phyloP scores from a whole-genome alignment of 2,329 filamentous ascomycete species.

The Botrytis medusae region DNA sequence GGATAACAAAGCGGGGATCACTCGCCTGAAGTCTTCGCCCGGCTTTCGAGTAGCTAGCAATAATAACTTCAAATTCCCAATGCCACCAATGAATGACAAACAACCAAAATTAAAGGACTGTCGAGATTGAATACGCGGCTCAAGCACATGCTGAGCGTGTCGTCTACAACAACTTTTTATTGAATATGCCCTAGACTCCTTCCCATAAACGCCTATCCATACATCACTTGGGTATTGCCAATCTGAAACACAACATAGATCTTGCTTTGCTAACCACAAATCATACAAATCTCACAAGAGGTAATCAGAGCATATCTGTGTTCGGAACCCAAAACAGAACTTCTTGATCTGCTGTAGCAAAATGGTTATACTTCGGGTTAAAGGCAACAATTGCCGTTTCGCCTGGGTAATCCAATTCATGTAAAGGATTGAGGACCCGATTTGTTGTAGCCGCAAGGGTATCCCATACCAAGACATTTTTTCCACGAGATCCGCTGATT shows the following conservation, averaged over 20 bases:
- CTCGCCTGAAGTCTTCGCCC: too few species aligned
- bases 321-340: constrained; percentile 77
- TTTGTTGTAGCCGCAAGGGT: constrained; percentile 57
- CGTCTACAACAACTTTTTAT: neutral
- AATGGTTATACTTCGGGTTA: constrained; percentile 88
- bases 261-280: neutral
- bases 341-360: constrained; percentile 87
- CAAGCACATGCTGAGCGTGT: neutral
- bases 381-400: constrained; percentile 76
- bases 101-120: neutral
- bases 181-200: constrained; percentile 7
- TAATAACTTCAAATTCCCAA: neutral
- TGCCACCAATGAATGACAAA: neutral
- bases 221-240: constrained; percentile 23
- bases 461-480: constrained; percentile 86
- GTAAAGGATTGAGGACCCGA: constrained; percentile 62
- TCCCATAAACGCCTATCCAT: constrained; percentile 15
- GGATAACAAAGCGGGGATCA: neutral
- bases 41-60: neutral
- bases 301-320: constrained; percentile 41
- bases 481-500: constrained; percentile 69
- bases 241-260: constrained; percentile 8
- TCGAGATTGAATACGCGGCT: neutral
- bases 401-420: constrained; percentile 64
- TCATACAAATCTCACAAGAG: neutral